These are phyloP conservation scores for Tricladium varicosporioides DNA, from an alignment of 2,329 filamentous ascomycete species.

Conservation along the genomic window DNA sequence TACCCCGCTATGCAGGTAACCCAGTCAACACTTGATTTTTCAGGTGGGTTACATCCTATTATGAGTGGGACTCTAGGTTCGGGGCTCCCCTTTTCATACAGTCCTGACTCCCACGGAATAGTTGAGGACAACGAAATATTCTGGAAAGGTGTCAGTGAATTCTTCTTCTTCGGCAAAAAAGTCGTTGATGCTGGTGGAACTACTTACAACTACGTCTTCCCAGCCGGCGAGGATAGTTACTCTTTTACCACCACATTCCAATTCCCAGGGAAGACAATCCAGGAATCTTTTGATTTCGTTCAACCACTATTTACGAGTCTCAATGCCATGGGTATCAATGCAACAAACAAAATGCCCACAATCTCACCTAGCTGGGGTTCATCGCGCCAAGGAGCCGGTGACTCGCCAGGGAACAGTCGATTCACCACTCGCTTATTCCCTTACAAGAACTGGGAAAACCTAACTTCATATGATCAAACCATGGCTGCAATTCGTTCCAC, in stretches of 20 bases:
- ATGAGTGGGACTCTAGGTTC: too few species aligned
- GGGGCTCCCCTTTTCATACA: too few species aligned
- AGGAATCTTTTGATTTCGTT: conserved; percentile 27
- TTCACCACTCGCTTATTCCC: conserved; percentile 42
- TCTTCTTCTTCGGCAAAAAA: conserved; percentile 42
- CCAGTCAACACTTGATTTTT: conserved; percentile 36
- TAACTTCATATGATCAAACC: conserved; percentile 21
- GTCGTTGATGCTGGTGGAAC: conserved; percentile 30
- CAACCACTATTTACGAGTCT: conserved; percentile 39
- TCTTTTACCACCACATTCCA: conserved; percentile 18
- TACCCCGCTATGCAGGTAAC: conserved; percentile 40
- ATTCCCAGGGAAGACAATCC: conserved; percentile 24
- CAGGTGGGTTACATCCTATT: conserved; percentile 31
- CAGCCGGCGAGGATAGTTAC: conserved; percentile 5
- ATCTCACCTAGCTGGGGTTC: conserved; percentile 34
- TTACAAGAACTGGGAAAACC: conserved; percentile 36
- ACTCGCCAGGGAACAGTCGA: conserved; percentile 24
- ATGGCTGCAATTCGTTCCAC: conserved; percentile 33
- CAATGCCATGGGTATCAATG: conserved; percentile 32
- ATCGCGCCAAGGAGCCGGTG: conserved; percentile 37
- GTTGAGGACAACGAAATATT: conserved; percentile 34
- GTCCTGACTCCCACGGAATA: too few species aligned
- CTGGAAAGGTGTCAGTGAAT: conserved; percentile 50
- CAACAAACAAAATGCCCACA: conserved; percentile 26
- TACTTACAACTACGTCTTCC: conserved; percentile 25